A percentile compares a stretch with the other conserved stretches of the same genome.
These are phyloP conservation scores for Iberis amara DNA, from an alignment of 441 rosid genomes.

Conservation along the genomic window DNA sequence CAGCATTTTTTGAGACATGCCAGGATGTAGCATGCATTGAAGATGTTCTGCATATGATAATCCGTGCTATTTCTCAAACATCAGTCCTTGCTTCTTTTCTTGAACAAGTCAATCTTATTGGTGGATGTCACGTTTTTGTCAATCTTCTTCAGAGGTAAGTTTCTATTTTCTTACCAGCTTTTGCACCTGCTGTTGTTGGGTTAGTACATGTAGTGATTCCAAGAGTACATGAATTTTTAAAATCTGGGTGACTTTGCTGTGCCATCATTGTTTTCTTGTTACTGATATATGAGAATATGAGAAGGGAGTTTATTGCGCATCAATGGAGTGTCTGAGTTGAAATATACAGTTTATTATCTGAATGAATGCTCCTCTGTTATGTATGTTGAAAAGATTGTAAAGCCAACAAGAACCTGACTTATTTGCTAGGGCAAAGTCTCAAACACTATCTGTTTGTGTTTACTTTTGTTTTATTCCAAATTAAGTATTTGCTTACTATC, in stretches of 20 bases:
- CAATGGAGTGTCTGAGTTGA: constrained; percentile 4
- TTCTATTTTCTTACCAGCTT: constrained; percentile 19
- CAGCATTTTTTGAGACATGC: constrained; percentile 85
- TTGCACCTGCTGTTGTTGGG: neutral
- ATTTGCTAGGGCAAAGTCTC: constrained; percentile 19
- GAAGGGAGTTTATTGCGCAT: constrained; percentile 7
- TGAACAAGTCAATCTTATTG: constrained; percentile 79
- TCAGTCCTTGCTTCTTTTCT: constrained; percentile 69
- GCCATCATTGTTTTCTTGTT: constrained; percentile 12
- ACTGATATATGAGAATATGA: neutral
- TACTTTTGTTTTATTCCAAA: constrained; percentile 1
- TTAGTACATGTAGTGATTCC: constrained; percentile 15
- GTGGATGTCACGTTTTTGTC: constrained; percentile 88
- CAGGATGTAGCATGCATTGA: constrained; percentile 91
- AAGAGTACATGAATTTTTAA: constrained; percentile 14
- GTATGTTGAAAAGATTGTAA: constrained; percentile 5
- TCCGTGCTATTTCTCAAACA: constrained; percentile 83
- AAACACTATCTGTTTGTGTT: constrained; percentile 12
- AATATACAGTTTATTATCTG: neutral
- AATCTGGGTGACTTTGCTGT: constrained; percentile 10
- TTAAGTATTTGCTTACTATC: constrained; percentile 1
- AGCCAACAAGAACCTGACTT: constrained; percentile 7
- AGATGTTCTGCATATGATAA: constrained; percentile 91
- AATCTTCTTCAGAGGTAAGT: constrained; percentile 87
- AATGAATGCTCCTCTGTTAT: constrained; percentile 13